These are phyloP conservation scores for Geotrichum fermentans DNA, from an alignment of 1,139 yeast genomes.

Conservation along the genomic window DNA sequence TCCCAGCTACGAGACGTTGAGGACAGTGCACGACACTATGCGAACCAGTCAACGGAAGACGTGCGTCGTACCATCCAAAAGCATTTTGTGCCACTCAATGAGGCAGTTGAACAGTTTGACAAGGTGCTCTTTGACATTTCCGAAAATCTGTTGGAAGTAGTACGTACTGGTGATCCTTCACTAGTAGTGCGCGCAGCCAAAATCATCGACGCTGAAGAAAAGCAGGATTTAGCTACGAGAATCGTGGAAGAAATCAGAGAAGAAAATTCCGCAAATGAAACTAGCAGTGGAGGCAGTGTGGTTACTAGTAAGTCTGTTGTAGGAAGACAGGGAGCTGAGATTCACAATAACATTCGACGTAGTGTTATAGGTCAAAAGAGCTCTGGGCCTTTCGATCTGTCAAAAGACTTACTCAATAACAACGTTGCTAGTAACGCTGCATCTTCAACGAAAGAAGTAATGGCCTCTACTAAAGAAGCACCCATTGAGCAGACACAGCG, in stretches of 20 bases:
- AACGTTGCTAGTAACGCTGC: not conserved
- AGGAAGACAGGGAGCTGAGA: conserved; percentile 13
- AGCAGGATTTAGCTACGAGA: conserved; percentile 62
- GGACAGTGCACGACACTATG: conserved; percentile 60
- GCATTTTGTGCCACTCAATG: conserved; percentile 51
- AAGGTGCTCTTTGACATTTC: conserved; percentile 58
- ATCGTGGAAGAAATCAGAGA: conserved; percentile 46
- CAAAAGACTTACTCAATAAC: conserved; percentile 9
- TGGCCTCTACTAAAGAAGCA: not conserved
- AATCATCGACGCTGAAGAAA: conserved; percentile 73
- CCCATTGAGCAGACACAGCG: not conserved
- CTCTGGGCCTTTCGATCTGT: conserved; percentile 13
- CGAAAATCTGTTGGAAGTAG: conserved; percentile 60
- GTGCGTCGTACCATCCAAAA: conserved; percentile 60
- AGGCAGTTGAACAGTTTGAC: conserved; percentile 58
- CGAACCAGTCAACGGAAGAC: conserved; percentile 58
- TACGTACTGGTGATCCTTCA: conserved; percentile 61
- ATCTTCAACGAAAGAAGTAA: not conserved
- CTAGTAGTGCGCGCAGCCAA: conserved; percentile 69
- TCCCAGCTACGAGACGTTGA: conserved; percentile 70
- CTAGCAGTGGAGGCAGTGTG: not conserved
- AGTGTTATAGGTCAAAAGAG: conserved; percentile 14
- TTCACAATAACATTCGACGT: conserved; percentile 11
- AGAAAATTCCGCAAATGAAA: conserved; percentile 9
- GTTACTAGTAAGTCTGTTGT: conserved; percentile 13